A percentile compares a stretch with the other conserved stretches of the same genome.
phyloP scores from a whole-genome alignment of 257 asterid species.

The Solanum neorickii region DNA sequence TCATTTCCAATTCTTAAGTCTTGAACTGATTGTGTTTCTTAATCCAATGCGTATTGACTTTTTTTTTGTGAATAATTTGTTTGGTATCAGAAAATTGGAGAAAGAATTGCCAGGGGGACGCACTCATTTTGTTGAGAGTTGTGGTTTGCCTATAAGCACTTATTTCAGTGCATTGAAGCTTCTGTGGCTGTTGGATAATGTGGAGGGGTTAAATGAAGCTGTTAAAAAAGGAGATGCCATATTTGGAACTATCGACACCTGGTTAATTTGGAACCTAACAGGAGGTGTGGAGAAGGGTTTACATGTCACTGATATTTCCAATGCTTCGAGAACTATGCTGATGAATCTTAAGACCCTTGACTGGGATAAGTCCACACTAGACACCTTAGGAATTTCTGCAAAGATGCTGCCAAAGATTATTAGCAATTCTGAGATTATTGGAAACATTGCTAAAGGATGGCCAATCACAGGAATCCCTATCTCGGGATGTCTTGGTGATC shows the following conservation, averaged over 20 bases:
- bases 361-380: conserved; percentile 59
- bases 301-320: conserved; percentile 80
- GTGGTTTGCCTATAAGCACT: conserved; percentile 82
- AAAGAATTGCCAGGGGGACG: conserved; percentile 73
- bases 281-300: conserved; percentile 66
- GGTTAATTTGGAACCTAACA: conserved; percentile 93
- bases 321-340: conserved; percentile 91
- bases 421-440: conserved; percentile 69
- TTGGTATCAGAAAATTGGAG: conserved; percentile 56
- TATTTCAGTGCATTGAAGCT: conserved; percentile 86
- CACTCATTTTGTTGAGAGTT: conserved; percentile 68
- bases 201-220: conserved; percentile 47
- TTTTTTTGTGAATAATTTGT: neutral
- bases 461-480: conserved; percentile 69
- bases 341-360: conserved; percentile 77
- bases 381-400: conserved; percentile 37
- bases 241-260: conserved; percentile 84
- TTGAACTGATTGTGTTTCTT: neutral
- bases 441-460: conserved; percentile 63
- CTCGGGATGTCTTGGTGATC: conserved; percentile 92
- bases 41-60: neutral
- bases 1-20: neutral
- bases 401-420: conserved; percentile 60
- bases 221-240: conserved; percentile 65
- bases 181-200: conserved; percentile 78